These are phyloP conservation scores for Ustilago bromivora DNA, from an alignment of 1,284 basidiomycete genomes.

Conservation along the genomic window DNA sequence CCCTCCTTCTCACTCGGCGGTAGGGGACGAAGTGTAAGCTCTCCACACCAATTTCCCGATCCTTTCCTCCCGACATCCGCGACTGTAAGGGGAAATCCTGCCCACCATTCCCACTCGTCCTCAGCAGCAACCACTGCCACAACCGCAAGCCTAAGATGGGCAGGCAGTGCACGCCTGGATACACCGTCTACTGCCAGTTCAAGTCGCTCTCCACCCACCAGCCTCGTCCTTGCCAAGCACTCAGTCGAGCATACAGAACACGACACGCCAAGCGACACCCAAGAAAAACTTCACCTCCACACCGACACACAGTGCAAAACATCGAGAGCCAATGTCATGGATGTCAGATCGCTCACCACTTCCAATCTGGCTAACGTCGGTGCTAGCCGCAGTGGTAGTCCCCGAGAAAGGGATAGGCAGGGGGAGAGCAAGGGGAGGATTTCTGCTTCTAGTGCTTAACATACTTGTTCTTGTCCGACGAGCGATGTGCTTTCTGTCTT, in stretches of 20 bases:
- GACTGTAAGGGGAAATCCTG: neutral
- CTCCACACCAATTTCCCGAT: neutral
- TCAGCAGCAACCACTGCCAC: neutral
- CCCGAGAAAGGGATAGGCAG: too few species aligned
- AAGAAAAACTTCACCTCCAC: too few species aligned
- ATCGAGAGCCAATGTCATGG: conserved; percentile 6
- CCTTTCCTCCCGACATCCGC: neutral
- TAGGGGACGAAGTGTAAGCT: conserved; percentile 8
- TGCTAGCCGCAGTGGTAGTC: neutral
- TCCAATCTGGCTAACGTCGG: neutral
- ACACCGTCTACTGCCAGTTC: too few species aligned
- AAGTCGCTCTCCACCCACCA: neutral
- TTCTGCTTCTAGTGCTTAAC: too few species aligned
- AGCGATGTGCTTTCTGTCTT: too few species aligned
- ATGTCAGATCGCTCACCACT: conserved; percentile 15
- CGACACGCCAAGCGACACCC: too few species aligned
- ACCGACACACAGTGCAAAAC: too few species aligned
- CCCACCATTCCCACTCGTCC: neutral
- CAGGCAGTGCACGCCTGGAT: neutral
- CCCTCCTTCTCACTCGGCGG: neutral
- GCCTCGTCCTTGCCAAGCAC: too few species aligned
- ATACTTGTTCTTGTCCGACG: too few species aligned
- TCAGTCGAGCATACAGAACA: too few species aligned
- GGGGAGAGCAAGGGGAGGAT: too few species aligned
- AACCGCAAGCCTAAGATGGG: neutral